Evolutionary conservation across 148 eudicot genomes (phyloP).

Genomic region (Silene uniflora): DNA sequence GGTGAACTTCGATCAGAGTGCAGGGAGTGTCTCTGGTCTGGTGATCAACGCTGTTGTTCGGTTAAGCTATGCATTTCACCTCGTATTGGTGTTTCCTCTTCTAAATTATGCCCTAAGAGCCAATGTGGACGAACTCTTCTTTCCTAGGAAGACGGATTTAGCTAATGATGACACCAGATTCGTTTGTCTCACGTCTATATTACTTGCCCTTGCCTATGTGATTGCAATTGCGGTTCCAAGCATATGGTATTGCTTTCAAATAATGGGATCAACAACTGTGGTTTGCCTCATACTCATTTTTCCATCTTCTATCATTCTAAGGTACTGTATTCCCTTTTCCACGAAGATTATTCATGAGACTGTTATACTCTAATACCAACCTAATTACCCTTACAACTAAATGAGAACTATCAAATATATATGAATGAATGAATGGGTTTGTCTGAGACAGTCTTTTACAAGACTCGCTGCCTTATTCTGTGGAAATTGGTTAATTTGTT

Average conservation of each 20-base stretch:
- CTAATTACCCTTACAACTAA: background rate
- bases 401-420: background rate
- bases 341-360: background rate
- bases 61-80: constrained; percentile 79
- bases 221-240: constrained; percentile 70
- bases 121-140: constrained; percentile 68
- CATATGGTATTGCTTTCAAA: constrained; percentile 93
- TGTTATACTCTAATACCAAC: background rate
- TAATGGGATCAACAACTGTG: constrained; percentile 84
- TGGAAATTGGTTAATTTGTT: background rate
- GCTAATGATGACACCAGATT: constrained; percentile 52
- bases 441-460: background rate
- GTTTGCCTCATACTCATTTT: constrained; percentile 75
- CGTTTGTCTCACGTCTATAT: constrained; percentile 46
- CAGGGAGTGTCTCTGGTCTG: constrained; percentile 39
- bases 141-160: constrained; percentile 43
- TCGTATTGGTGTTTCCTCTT: constrained; percentile 86
- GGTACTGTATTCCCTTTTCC: constrained; percentile 35
- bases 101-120: constrained; percentile 67
- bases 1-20: constrained; percentile 69
- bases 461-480: background rate
- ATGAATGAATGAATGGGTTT: background rate
- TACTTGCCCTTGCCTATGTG: constrained; percentile 52
- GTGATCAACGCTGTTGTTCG: constrained; percentile 58
- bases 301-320: constrained; percentile 72